Evolutionary conservation across 441 rosid genomes (phyloP), one percentile per base, ranked within the genome.

Genomic region (Dalechampia spathulata): DNA sequence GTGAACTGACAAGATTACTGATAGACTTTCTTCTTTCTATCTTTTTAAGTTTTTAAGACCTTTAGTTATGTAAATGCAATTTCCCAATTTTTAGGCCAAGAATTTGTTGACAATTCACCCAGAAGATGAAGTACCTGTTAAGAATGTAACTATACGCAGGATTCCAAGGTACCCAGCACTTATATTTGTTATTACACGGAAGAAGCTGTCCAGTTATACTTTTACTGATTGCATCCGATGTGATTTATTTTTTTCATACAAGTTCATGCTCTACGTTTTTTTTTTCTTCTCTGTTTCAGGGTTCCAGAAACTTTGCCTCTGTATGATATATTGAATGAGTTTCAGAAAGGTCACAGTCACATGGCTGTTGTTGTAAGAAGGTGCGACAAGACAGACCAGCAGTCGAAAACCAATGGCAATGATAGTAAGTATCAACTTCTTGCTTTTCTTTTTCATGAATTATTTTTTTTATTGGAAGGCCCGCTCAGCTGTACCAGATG

Each of bases 101-200:
- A 93, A 93, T 78, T 69, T 93, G 57, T 74, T 90, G 68, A 82
- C 96, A 46, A 66, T 85, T 63, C 85, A 90, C 44, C 89, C 97
- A 17, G 96, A 87, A 73, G 96, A 90, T 34, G 82, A 82, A 64
- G 71, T 75, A 21, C 93, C 97, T 13, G 87, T 85, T 41, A 90
- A 90, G 77, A 82, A 45, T 65, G 90, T 93, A 54, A 87, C 96
- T 1, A 77, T 93, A 52, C 79, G 96, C 52, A 79, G 75, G 75
- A 90, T 93, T 63, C 96, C 97, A 9, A 90, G 96, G 99, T 90
- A 65, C 25, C 14, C 55, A 69, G 15, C 32, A 4, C 13, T 65
- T 17, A 15, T 56, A 16, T 30, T 55, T 22, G 21, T 34, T 43
- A 7, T 57, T 30, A 27, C 34, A 7, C 27, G 42, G 19, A 49